phyloP scores from a whole-genome alignment of 169 alveolate species.

The Cryptosporidium ubiquitum region DNA sequence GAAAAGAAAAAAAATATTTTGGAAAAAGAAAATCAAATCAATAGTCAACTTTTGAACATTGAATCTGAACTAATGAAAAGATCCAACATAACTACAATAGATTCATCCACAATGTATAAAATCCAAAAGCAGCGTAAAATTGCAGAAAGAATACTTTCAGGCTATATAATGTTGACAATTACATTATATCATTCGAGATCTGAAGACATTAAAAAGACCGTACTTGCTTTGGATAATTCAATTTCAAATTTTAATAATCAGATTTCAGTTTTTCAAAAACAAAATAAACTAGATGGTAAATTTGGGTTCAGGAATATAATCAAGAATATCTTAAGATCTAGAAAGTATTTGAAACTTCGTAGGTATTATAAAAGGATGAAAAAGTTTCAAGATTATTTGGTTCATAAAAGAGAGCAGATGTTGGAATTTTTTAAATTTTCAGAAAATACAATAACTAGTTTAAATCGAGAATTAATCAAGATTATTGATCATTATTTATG shows the following conservation, averaged over 20 bases:
- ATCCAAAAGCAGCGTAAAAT: conserved; percentile 40
- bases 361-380: conserved; percentile 55
- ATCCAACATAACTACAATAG: neutral
- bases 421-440: conserved; percentile 18
- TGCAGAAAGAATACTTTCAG: conserved; percentile 35
- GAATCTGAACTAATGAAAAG: conserved; percentile 6
- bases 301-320: conserved; percentile 3
- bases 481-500: conserved; percentile 29
- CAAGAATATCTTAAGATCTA: conserved; percentile 3
- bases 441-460: neutral
- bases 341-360: conserved; percentile 4
- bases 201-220: neutral
- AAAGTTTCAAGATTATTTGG: conserved; percentile 11
- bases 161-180: neutral
- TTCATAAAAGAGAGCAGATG: conserved; percentile 14
- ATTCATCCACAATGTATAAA: conserved; percentile 4
- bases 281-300: conserved; percentile 12
- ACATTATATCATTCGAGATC: conserved; percentile 24
- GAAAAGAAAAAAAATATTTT: conserved; percentile 12
- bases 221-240: conserved; percentile 12
- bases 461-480: neutral
- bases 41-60: neutral
- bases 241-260: conserved; percentile 27
- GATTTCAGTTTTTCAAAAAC: conserved; percentile 8
- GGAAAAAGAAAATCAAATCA: conserved; percentile 1